A percentile compares a stretch with the other conserved stretches of the same genome.
Evolutionary conservation across 108 stramenopile genomes (phyloP).

Genomic region (Nannochloropsis salina): DNA sequence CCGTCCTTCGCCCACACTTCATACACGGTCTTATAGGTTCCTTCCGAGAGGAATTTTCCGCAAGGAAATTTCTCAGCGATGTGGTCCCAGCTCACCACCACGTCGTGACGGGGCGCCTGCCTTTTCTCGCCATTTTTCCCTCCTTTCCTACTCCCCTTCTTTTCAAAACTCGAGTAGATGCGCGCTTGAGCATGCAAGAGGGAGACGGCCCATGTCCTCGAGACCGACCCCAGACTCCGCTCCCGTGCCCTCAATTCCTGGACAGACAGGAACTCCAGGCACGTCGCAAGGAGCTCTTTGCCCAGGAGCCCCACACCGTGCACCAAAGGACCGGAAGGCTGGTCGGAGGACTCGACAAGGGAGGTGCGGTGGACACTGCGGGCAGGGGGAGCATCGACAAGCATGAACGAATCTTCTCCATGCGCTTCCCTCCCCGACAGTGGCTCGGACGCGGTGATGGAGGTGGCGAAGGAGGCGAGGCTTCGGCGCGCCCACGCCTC

Average conservation of each 20-base stretch:
- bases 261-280: neutral
- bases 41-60: slow-evolving; percentile 69
- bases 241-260: neutral
- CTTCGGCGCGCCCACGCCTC: too few species aligned
- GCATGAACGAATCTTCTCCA: neutral
- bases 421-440: neutral
- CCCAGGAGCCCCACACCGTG: neutral
- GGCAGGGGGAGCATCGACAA: neutral
- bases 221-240: neutral
- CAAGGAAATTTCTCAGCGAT: slow-evolving; percentile 27
- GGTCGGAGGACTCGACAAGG: neutral
- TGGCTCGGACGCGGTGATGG: too few species aligned
- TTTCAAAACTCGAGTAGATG: neutral
- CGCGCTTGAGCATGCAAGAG: neutral
- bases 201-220: neutral
- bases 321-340: neutral
- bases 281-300: neutral
- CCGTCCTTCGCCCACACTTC: slow-evolving; percentile 64
- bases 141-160: neutral
- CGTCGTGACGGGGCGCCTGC: neutral
- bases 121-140: neutral
- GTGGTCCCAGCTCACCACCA: neutral
- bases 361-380: neutral
- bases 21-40: slow-evolving; percentile 82
- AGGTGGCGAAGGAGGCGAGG: too few species aligned